Percentiles rank a stretch among this genome's conserved stretches.
Conservation (phyloP, 2,329 filamentous ascomycete genomes). For the Sphaerulina musiva region DNA sequence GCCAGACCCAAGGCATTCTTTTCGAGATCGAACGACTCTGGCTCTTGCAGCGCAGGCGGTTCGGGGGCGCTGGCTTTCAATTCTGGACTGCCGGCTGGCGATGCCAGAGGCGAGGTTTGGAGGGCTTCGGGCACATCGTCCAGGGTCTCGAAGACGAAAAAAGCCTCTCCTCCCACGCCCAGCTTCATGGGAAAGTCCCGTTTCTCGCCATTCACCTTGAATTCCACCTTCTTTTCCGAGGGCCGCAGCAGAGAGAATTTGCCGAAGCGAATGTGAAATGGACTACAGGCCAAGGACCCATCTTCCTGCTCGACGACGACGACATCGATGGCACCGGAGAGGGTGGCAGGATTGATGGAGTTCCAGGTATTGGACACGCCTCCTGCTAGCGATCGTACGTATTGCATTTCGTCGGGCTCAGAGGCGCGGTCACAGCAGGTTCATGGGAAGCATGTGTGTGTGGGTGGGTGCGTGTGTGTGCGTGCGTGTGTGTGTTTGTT, state of each 20-base stretch:
- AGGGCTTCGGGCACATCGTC: conserved; percentile 86
- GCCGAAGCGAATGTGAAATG: conserved; percentile 97
- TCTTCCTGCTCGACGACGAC: conserved; percentile 97
- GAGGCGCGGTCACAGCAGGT: background rate
- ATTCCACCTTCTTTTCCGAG: conserved; percentile 98
- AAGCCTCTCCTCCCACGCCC: conserved; percentile 93
- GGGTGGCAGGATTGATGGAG: conserved; percentile 94
- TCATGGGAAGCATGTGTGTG: background rate
- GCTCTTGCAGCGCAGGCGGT: conserved; percentile 54
- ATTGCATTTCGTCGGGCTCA: conserved; percentile 64
- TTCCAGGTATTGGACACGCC: conserved; percentile 99
- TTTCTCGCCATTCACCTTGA: conserved; percentile 84
- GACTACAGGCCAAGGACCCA: conserved; percentile 79
- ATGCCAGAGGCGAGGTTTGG: conserved; percentile 90
- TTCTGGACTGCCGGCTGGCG: conserved; percentile 75
- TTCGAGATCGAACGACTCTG: conserved; percentile 64
- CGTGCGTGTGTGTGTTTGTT: too few relatives aligned
- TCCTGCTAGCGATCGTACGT: conserved; percentile 90
- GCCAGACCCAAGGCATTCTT: conserved; percentile 16
- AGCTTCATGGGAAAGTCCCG: conserved; percentile 97
- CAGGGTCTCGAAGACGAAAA: conserved; percentile 96
- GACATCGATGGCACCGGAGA: conserved; percentile 97
- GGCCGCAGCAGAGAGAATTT: conserved; percentile 95
- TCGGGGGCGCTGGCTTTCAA: conserved; percentile 46
- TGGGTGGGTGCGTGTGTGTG: background rate